Base-by-base conservation (phyloP, 305 asterid genomes). In the Fraxinus dipetala region DNA sequence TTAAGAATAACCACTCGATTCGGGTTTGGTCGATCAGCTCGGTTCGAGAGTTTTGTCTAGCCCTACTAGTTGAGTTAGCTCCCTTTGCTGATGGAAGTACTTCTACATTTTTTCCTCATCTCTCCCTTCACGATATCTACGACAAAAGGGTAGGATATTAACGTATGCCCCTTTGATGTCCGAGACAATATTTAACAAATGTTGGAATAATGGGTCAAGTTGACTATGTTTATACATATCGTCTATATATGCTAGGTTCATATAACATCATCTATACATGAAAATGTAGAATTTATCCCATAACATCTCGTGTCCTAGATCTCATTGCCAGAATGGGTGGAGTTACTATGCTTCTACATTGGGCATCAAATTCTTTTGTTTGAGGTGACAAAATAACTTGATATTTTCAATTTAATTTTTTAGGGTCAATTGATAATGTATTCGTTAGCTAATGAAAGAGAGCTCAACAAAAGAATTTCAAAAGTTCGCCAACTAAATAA, bases 1-100 rank as follows among this genome's bases (percentile, higher is more conserved):
- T 31, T 31, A 3, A 31, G 4, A 31, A 31, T 2, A 31, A 5
- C 1, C 8, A 1, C 1, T 35, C 8, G 1, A 1, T 35, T 35
- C 8, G 1, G 0, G 0, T 35, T 0, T 0, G 36, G 4, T 34
- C 36, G 1, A 4, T 34, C 1, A 5, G 1, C 0, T 34, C 38
- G 38, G 8, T 35, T 35, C 8, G 8, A 35, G 38, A 35, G 38
- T 5, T 35, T 35, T 35, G 38, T 35, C 38, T 0, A 5, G 0
- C 1, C 0, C 8, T 35, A 5, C 38, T 35, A 5, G 0, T 35
- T 35, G 38, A 35, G 8, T 35, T 35, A 0, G 6, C 38, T 35
- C 1, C 38, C 38, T 35, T 35, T 35, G 38, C 38, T 35, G 8
- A 6, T 35, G 8, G 38, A 35, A 9, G 48, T 9, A 40, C 48